These are phyloP conservation scores for Alternaria angustiovoidea DNA, from an alignment of 2,329 filamentous ascomycete species.

Conservation along the genomic window DNA sequence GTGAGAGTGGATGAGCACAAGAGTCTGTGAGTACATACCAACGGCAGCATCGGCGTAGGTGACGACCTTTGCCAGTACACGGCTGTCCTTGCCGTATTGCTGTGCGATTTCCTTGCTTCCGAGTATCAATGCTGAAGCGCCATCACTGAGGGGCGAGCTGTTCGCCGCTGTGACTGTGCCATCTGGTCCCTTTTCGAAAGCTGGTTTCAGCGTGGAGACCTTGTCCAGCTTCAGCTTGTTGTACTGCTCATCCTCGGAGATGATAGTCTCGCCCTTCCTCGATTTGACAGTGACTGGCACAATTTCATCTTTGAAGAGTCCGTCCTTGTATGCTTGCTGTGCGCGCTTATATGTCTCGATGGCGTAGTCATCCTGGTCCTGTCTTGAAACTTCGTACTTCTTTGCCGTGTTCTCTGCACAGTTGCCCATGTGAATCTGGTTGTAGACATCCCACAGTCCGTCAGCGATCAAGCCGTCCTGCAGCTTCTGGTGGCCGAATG, in stretches of 20 bases:
- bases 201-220: conserved; percentile 84
- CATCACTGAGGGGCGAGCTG: conserved; percentile 92
- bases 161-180: conserved; percentile 96
- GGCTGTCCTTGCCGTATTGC: conserved; percentile 77
- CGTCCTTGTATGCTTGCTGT: conserved; percentile 85
- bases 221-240: conserved; percentile 87
- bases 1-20: neutral
- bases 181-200: conserved; percentile 86
- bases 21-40: conserved; percentile 27
- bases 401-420: conserved; percentile 96
- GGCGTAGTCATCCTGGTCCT: conserved; percentile 91
- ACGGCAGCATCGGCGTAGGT: conserved; percentile 88
- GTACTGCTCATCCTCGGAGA: conserved; percentile 88
- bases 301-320: conserved; percentile 88
- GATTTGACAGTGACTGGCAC: conserved; percentile 84
- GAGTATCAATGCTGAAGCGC: conserved; percentile 87
- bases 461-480: conserved; percentile 95
- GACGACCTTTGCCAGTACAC: conserved; percentile 87
- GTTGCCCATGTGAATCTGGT: conserved; percentile 97
- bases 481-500: conserved; percentile 86
- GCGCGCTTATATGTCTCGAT: conserved; percentile 89
- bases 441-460: conserved; percentile 94
- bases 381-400: conserved; percentile 78
- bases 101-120: conserved; percentile 82
- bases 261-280: conserved; percentile 78